Conservation (phyloP, 345 rosid genomes). For the Physaria fendleri region DNA sequence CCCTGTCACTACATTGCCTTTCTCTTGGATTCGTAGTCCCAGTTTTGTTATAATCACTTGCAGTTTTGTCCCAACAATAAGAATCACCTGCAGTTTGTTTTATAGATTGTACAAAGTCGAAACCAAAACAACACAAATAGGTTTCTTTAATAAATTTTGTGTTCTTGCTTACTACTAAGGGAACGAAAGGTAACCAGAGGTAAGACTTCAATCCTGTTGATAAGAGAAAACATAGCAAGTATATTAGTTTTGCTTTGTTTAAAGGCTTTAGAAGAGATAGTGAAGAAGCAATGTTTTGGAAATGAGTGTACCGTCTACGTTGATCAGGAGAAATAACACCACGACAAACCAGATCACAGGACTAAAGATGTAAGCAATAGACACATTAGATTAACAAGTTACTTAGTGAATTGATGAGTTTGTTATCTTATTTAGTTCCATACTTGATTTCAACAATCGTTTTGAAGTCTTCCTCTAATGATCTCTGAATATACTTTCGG, state of each 20-base stretch:
- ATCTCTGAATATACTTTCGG: conserved; percentile 74
- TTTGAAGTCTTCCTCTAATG: conserved; percentile 87
- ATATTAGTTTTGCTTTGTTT: background rate
- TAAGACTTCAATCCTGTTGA: conserved; percentile 66
- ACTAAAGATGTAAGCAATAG: conserved; percentile 33
- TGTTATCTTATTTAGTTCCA: background rate
- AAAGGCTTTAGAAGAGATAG: background rate
- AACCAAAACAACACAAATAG: background rate
- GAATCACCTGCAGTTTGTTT: conserved; percentile 48
- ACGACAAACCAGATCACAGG: conserved; percentile 87
- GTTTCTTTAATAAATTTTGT: background rate
- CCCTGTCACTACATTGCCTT: conserved; percentile 74
- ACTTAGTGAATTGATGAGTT: background rate
- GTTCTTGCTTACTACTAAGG: conserved; percentile 61
- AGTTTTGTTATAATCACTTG: conserved; percentile 88
- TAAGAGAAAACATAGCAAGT: background rate
- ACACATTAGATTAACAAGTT: background rate
- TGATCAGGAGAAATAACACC: conserved; percentile 60
- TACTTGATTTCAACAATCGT: conserved; percentile 84
- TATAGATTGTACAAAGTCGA: background rate
- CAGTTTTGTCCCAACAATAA: conserved; percentile 75
- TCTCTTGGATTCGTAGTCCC: conserved; percentile 66
- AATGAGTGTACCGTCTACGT: conserved; percentile 54
- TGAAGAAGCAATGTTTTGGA: background rate
- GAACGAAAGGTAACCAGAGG: conserved; percentile 85